phyloP scores from a whole-genome alignment of 108 stramenopile genomes.

The Fragilaria radians region DNA sequence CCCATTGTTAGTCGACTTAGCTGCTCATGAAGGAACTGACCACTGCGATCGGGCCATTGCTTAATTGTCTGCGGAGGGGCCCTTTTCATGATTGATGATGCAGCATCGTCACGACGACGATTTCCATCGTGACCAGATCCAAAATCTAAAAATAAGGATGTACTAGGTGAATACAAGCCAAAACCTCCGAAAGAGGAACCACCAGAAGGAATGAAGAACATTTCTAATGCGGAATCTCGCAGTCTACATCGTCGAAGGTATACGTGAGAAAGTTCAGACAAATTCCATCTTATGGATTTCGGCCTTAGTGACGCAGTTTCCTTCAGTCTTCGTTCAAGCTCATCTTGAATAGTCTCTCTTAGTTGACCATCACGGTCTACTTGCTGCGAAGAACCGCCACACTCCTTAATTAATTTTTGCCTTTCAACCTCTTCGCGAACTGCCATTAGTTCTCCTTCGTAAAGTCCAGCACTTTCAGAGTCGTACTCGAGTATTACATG shows the following conservation, averaged over 20 bases:
- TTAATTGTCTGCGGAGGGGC: slow-evolving; percentile 83
- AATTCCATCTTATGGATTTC: slow-evolving; percentile 86
- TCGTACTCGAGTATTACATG: slow-evolving; percentile 86
- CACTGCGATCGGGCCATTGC: slow-evolving; percentile 81
- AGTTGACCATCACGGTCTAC: slow-evolving; percentile 22
- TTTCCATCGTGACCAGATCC: slow-evolving; percentile 80
- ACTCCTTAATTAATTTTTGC: slow-evolving; percentile 37
- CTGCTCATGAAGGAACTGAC: slow-evolving; percentile 81
- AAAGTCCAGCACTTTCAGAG: slow-evolving; percentile 54
- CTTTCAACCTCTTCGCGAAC: slow-evolving; percentile 48
- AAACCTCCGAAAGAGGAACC: slow-evolving; percentile 70
- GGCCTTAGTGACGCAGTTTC: slow-evolving; percentile 57
- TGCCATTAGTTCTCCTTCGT: slow-evolving; percentile 74
- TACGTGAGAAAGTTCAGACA: slow-evolving; percentile 84
- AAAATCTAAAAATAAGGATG: slow-evolving; percentile 90
- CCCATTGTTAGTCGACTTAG: slow-evolving; percentile 72
- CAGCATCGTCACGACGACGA: slow-evolving; percentile 74
- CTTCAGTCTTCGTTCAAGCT: slow-evolving; percentile 32
- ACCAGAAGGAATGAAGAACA: slow-evolving; percentile 91
- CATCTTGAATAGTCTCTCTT: slow-evolving; percentile 41
- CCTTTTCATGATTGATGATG: slow-evolving; percentile 77
- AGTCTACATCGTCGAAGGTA: slow-evolving; percentile 89
- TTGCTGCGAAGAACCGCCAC: slow-evolving; percentile 13
- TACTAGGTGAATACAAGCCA: slow-evolving; percentile 63
- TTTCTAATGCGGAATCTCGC: slow-evolving; percentile 89